Conservation (phyloP, 139 green algal genomes). For the Coccomyxa sp. region DNA sequence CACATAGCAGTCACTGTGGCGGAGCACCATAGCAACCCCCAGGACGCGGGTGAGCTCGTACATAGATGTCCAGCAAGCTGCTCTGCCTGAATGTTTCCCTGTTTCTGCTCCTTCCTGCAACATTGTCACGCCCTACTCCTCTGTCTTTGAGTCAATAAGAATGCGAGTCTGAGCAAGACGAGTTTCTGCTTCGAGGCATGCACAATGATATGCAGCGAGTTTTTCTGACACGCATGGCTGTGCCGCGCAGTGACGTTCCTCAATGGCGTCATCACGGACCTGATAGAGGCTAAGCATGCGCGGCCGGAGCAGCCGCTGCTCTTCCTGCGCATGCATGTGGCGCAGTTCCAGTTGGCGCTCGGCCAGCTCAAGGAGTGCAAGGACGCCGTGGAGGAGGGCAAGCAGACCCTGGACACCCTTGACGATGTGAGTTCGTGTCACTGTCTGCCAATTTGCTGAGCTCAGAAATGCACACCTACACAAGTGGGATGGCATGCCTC, state of each 20-base stretch:
- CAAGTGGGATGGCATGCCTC: too few relatives aligned
- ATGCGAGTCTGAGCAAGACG: too few relatives aligned
- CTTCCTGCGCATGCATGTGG: conserved; percentile 89
- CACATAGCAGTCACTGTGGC: conserved; percentile 64
- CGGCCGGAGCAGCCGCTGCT: conserved; percentile 75
- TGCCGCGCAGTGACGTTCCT: conserved; percentile 6
- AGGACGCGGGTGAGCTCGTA: conserved; percentile 23
- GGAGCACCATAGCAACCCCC: conserved; percentile 13
- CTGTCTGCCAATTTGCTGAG: too few relatives aligned
- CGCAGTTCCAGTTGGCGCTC: conserved; percentile 71
- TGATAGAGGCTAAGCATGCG: conserved; percentile 68
- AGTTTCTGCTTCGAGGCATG: background rate
- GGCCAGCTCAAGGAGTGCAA: conserved; percentile 54
- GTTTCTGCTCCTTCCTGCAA: too few relatives aligned
- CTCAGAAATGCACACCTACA: too few relatives aligned
- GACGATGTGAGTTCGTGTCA: conserved; percentile 35
- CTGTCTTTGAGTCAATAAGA: too few relatives aligned
- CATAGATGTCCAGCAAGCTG: too few relatives aligned
- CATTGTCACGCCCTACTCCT: too few relatives aligned
- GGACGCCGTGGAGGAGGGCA: conserved; percentile 62
- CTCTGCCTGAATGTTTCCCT: too few relatives aligned
- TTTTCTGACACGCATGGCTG: background rate
- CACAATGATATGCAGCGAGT: background rate
- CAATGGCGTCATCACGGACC: conserved; percentile 14
- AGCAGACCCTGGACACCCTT: conserved; percentile 57